Evolutionary conservation across 1,284 basidiomycete genomes (phyloP).

Genomic region (Ustilago loliicola): DNA sequence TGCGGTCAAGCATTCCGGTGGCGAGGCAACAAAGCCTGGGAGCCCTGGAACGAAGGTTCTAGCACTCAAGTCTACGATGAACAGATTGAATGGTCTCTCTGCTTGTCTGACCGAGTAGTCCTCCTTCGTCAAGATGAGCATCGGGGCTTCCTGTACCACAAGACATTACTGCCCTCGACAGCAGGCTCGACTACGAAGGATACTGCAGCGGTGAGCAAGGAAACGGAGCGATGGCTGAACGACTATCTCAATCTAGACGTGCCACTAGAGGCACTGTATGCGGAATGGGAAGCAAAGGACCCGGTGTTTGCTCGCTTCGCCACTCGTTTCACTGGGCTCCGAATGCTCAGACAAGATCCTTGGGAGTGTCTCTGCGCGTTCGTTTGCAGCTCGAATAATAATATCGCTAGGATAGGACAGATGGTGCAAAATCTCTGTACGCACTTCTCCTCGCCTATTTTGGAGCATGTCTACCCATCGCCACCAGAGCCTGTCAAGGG

Average conservation of each 20-base stretch:
- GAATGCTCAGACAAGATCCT: slow-evolving; percentile 90
- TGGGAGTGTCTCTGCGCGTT: slow-evolving; percentile 80
- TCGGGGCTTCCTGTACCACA: slow-evolving; percentile 59
- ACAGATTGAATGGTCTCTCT: slow-evolving; percentile 67
- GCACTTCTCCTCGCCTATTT: slow-evolving; percentile 76
- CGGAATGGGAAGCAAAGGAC: slow-evolving; percentile 81
- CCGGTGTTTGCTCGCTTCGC: slow-evolving; percentile 79
- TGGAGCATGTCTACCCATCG: slow-evolving; percentile 65
- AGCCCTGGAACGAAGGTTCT: slow-evolving; percentile 7
- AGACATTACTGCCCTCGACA: slow-evolving; percentile 46
- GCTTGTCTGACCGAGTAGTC: slow-evolving; percentile 66
- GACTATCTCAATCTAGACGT: slow-evolving; percentile 91
- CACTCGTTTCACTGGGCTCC: slow-evolving; percentile 75
- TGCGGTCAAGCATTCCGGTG: slow-evolving; percentile 70
- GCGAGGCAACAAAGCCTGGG: slow-evolving; percentile 58
- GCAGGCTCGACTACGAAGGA: neutral
- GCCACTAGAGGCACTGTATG: slow-evolving; percentile 82
- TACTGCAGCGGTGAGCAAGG: neutral
- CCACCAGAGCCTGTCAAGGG: slow-evolving; percentile 30
- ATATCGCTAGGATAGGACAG: slow-evolving; percentile 74
- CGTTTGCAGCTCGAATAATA: slow-evolving; percentile 98
- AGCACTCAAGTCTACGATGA: slow-evolving; percentile 17
- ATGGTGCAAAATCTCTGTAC: slow-evolving; percentile 70
- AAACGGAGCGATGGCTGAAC: slow-evolving; percentile 81
- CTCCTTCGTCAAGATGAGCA: slow-evolving; percentile 64